Percentiles rank a stretch among this genome's conserved stretches.
Evolutionary conservation across 2,329 filamentous ascomycete genomes (phyloP).

Genomic region (Lachnellula hyalina): DNA sequence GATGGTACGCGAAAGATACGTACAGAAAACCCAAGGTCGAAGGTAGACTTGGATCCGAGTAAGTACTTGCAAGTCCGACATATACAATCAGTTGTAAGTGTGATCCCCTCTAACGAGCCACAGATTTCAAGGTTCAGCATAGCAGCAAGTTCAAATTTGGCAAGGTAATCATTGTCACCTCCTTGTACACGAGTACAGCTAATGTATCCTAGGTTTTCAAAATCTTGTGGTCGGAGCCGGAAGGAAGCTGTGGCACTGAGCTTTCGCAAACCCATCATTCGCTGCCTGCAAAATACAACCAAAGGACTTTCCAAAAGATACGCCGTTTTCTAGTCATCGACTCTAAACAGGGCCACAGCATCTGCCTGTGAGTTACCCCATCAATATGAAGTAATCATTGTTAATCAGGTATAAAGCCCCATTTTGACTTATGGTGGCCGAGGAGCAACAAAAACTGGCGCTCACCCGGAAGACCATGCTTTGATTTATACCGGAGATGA

Average conservation of each 20-base stretch:
- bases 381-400: neutral
- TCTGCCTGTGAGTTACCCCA: conserved; percentile 15
- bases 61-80: neutral
- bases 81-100: neutral
- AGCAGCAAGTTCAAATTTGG: neutral
- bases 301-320: neutral
- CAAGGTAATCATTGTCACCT: neutral
- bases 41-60: conserved; percentile 10
- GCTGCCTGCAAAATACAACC: neutral
- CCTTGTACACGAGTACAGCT: neutral
- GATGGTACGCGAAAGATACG: too few relatives aligned
- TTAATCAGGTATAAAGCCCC: conserved; percentile 11
- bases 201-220: conserved; percentile 7
- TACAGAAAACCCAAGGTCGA: neutral
- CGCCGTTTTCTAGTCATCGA: conserved; percentile 11
- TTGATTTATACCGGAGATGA: conserved; percentile 9
- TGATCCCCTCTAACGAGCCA: neutral
- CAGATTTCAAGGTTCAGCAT: conserved; percentile 8
- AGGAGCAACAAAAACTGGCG: conserved; percentile 14
- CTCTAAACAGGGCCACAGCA: conserved; percentile 3
- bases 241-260: neutral
- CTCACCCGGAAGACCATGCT: conserved; percentile 13
- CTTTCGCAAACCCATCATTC: neutral
- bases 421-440: conserved; percentile 16
- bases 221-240: conserved; percentile 6